Base-by-base conservation (phyloP, 176 grass and related monocot genomes). In the Zea luxurians region DNA sequence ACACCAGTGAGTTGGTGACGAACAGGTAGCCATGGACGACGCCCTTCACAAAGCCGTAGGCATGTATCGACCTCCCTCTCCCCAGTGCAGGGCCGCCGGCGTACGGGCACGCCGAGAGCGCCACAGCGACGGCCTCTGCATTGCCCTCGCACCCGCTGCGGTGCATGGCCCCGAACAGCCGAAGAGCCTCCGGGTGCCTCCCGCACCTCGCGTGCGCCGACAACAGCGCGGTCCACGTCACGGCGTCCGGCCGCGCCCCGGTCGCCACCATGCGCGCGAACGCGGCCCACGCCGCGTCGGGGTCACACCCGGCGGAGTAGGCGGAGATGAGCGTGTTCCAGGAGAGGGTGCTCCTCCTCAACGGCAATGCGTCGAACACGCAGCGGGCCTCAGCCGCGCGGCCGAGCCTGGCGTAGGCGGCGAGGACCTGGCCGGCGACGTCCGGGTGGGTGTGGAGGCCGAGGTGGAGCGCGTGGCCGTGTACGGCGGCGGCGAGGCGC, bases 311-410 rank as follows among this genome's bases (percentile, higher is more conserved):
- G 15, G 7, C n/a, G 41, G 91, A 93, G 49, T 75, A 90, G 12
- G 80, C 83, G 18, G 91, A 83, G 61, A 93, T 72, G 54, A 93
- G 81, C 16, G 73, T 83, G 80, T 93, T 93, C 86, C 88, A 90
- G 74, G 77, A 63, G 42, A 93, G 62, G 37, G 81, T 83, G 53
- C 59, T 79, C 47, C 83, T 83, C 16, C 63, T 65, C 2, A 54
- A 8, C 1, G 91, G 80, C 86, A 91, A 91, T 55, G 41, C 57
- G 67, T 93, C 83, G 80, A 93, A 93, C 80, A 91, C 21, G 10
- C 67, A 64, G 37, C 69, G 80, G 73, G 80, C 86, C 0, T 74
- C 55, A 1, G 20, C 73, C 34, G 75, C 27, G 16, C 27, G 72
- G 41, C 80, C 83, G n/a, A 82, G 9, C 61, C 67, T 85, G 13